Conservation (phyloP, 345 rosid genomes). For the Camelina laxa region DNA sequence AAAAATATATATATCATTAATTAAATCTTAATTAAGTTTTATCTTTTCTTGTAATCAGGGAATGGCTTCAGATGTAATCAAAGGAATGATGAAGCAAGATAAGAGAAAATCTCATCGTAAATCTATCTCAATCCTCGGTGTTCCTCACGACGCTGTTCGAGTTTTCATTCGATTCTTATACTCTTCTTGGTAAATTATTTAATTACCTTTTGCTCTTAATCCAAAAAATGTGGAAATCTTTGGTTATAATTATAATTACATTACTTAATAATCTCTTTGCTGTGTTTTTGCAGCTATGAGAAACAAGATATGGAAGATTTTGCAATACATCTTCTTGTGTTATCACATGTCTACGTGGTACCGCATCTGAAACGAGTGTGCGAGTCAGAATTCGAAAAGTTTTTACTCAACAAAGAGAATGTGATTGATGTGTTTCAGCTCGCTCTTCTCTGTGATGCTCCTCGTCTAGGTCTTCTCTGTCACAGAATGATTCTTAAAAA, state of each 20-base stretch:
- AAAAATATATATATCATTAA: not conserved
- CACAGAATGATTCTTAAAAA: conserved; percentile 65
- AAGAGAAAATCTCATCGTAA: conserved; percentile 48
- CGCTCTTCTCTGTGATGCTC: conserved; percentile 79
- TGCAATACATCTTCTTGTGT: conserved; percentile 65
- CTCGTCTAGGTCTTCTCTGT: conserved; percentile 69
- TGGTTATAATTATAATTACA: not conserved
- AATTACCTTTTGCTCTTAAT: not conserved
- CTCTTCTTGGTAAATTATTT: conserved; percentile 67
- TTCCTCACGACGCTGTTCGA: conserved; percentile 75
- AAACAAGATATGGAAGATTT: conserved; percentile 71
- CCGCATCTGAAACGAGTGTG: conserved; percentile 69
- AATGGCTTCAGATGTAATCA: conserved; percentile 80
- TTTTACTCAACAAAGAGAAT: conserved; percentile 63
- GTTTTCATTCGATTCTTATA: conserved; percentile 77
- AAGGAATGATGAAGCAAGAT: conserved; percentile 67
- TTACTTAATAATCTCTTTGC: conserved; percentile 1
- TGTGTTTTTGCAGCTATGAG: conserved; percentile 63
- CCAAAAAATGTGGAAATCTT: not conserved
- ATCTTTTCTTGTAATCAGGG: conserved; percentile 50
- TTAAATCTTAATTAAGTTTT: not conserved
- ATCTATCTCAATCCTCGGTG: conserved; percentile 71
- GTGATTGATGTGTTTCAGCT: conserved; percentile 82
- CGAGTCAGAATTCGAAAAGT: conserved; percentile 55
- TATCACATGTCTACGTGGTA: conserved; percentile 74